Evolutionary conservation across 257 asterid species (phyloP), one percentile per base, ranked within the genome.

Genomic region (Petunia axillaris): DNA sequence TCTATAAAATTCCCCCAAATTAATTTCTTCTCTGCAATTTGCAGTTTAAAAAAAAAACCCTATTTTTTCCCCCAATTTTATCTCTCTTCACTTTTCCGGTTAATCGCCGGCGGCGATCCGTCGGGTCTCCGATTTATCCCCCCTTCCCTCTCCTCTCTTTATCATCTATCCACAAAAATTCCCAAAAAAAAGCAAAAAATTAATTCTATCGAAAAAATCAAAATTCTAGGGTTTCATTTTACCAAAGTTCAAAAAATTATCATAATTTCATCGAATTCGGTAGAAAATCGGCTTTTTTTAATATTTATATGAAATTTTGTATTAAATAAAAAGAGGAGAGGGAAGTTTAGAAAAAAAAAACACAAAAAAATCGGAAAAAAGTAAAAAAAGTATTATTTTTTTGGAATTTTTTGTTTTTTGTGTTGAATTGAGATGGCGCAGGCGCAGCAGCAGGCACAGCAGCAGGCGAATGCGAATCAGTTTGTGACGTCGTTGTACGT

Each of bases 251-350:
- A 83, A 4, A 52, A 52, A 52, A 52, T 52, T 52, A 13, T 78
- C 81, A 25, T 25, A 79, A 70, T 79, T 84, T 60, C 52, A 15
- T 48, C 67, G 79, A 84, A 15, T 64, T 78, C 52, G 75, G 43
- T 68, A 76, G 67, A 36, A 25, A 40, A 13, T 46, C 77, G 77
- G 37, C 7, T n/a, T 48, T 48, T 77, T 46, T 71, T 76, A 25
- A 25, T 43, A 58, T 64, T 79, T 53, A 67, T 39, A 60, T 76
- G 73, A 59, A 55, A 64, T 71, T 83, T 79, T 65, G 67, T 87
- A 81, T 81, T 75, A 52, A 92, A 90, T 88, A 94, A 92, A 87
- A 84, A 90, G 95, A 90, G 97, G 97, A 91, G 97, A 89, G 98
- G 97, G 97, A 94, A 93, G 97, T 74, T 25, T 38, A 81, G 78